These are phyloP conservation scores for Euphorbia schlechtendalii DNA, from an alignment of 441 rosid species.

Conservation along the genomic window DNA sequence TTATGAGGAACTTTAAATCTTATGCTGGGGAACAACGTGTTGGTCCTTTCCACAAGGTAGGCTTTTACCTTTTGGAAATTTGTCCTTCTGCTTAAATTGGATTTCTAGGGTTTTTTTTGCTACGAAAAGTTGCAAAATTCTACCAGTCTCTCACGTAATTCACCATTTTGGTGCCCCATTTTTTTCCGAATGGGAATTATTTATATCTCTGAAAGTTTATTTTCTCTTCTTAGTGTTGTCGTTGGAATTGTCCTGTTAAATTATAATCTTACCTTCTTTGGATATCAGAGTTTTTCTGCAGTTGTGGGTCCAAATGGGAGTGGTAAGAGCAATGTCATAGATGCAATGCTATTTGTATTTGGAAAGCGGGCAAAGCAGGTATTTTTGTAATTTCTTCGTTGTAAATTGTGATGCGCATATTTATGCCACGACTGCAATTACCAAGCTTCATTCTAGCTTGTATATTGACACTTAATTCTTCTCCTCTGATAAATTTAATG, in stretches of 20 bases:
- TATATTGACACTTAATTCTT: neutral
- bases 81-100: neutral
- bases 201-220: neutral
- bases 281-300: slow-evolving; percentile 81
- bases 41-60: slow-evolving; percentile 94
- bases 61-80: slow-evolving; percentile 13
- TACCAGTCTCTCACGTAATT: too few species aligned
- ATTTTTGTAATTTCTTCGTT: neutral
- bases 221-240: neutral
- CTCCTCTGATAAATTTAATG: neutral
- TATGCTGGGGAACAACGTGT: slow-evolving; percentile 94
- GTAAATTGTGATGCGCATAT: neutral
- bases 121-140: too few species aligned
- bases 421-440: neutral
- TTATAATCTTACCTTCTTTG: neutral
- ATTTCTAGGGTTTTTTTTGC: neutral
- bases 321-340: slow-evolving; percentile 97
- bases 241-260: neutral
- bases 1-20: slow-evolving; percentile 89
- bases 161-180: too few species aligned
- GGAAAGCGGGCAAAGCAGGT: slow-evolving; percentile 99
- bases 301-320: slow-evolving; percentile 99
- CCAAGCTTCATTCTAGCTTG: neutral
- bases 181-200: neutral
- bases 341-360: slow-evolving; percentile 94